A percentile compares a stretch with the other conserved stretches of the same genome.
Conservation (phyloP, 495 filamentous ascomycete species). For the Neurospora sp. region DNA sequence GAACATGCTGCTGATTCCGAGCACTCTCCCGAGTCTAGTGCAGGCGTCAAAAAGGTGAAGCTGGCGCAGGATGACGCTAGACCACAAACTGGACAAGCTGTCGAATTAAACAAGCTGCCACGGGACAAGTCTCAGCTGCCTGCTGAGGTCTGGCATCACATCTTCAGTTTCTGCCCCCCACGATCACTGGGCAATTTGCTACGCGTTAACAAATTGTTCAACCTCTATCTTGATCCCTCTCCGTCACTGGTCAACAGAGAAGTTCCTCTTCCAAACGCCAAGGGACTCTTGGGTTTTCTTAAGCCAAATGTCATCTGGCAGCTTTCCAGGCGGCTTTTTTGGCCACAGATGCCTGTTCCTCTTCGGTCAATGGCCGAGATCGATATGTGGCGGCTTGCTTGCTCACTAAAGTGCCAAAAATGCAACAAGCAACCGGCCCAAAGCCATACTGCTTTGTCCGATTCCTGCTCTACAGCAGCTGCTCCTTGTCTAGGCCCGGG, state of each 20-base stretch:
- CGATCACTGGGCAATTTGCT: slow-evolving; percentile 39
- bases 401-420: slow-evolving; percentile 43
- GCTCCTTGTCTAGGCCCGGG: slow-evolving; percentile 44
- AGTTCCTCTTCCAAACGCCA: slow-evolving; percentile 11
- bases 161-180: slow-evolving; percentile 45
- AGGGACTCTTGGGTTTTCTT: slow-evolving; percentile 15
- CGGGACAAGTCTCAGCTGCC: slow-evolving; percentile 34
- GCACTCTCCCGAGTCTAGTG: neutral
- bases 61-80: slow-evolving; percentile 14
- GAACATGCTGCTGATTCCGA: neutral
- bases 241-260: slow-evolving; percentile 17
- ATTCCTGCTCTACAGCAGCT: slow-evolving; percentile 8
- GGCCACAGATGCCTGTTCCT: slow-evolving; percentile 46
- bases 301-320: slow-evolving; percentile 50
- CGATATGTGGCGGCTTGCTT: slow-evolving; percentile 53
- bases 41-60: slow-evolving; percentile 27
- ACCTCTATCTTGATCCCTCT: slow-evolving; percentile 39
- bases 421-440: slow-evolving; percentile 29
- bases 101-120: slow-evolving; percentile 2
- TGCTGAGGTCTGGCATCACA: slow-evolving; percentile 44
- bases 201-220: slow-evolving; percentile 42
- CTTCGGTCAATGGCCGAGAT: slow-evolving; percentile 45
- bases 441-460: neutral
- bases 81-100: slow-evolving; percentile 1
- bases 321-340: slow-evolving; percentile 44